Base-by-base conservation (phyloP, 2,329 filamentous ascomycete species). In the Lachnellula arida region DNA sequence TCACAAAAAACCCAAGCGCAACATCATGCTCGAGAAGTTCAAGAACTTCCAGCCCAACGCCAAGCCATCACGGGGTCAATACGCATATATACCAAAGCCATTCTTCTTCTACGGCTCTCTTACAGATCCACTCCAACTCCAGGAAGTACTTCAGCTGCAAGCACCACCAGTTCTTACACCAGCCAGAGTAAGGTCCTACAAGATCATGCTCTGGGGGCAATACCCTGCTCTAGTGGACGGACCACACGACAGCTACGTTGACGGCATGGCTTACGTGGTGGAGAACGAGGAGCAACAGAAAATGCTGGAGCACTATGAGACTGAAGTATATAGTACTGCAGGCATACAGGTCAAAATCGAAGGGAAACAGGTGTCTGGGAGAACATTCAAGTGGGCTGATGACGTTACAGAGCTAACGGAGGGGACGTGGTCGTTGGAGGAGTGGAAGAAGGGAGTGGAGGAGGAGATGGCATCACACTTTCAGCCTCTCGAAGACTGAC, bases 51-150 rank as follows among this genome's bases (percentile, higher is more conserved):
- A 56, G 46, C 35, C 37, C 19, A 39, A 57, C 55, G 49, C 49
- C 51, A 50, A 59, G 55, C 55, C 51, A 58, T 52, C 49, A 51
- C 47, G 49, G 35, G 46, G 15, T 55, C 46, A 37, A 49, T 57
- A 57, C 28, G 28, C 28, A 32, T 32, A 32, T 25, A 53, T 48
- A 48, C 54, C 54, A 53, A 59, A 57, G 50, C 56, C 37, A 52
- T 60, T 62, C 54, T 62, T 59, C 46, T 57, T 61, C 46, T 60
- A 57, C 46, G 58, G 60, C 42, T 55, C 58, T 56, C 60, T 60
- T 48, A 62, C 34, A 34, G 58, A 59, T 55, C 58, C 58, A 54
- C 52, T 54, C 8, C 51, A 46, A 57, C 54, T 60, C 32, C 58
- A 62, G 55, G 49, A 59, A 51, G 49, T 57, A 42, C 58, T 60